Evolutionary conservation across 257 asterid genomes (phyloP), one percentile per base, ranked within the genome.

Genomic region (Jasminum sambac): DNA sequence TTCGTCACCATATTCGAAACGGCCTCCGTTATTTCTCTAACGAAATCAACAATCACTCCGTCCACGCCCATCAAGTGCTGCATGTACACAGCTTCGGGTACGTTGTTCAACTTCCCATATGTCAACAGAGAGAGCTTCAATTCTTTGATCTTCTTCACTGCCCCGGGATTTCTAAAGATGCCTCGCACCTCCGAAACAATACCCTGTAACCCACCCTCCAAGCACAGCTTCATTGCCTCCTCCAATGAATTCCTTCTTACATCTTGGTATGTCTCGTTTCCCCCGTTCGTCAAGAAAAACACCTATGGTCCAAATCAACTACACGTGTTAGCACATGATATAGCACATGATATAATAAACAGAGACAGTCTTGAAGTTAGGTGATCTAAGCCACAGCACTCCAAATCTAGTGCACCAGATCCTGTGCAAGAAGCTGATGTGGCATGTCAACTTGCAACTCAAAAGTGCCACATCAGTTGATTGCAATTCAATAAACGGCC

Each of bases 51-150:
- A 3, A 95, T 95, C 76, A 89, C 98, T 14, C 98, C 99, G 2
- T 95, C 98, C 0, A 95, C 70, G 4, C 99, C 97, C 99, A 95
- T 89, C 76, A 95, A 64, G 44, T 95, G 88, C 74, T 95, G 99
- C 81, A 95, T 68, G 60, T 91, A 87, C 66, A 95, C 98, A 0
- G 97, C 99, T 68, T 91, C 99, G 13, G 87, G 52, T 67, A 89
- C 98, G 42, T 95, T 91, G 43, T 95, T 95, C 75, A 95, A 55
- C 72, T 86, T 88, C 69, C 99, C 99, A 55, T 95, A 95, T 2
- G 98, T 87, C 26, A 95, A 10, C 8, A 95, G 82, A 62, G 92
- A 87, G 23, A 91, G 95, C 64, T 86, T 87, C 0, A 76, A 66
- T 38, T 89, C 99, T 78, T 89, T 95, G 71, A 95, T 91, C 79